Evolutionary conservation across 805 yeast genomes (phyloP).

Genomic region (Myxozyma melibiosi): DNA sequence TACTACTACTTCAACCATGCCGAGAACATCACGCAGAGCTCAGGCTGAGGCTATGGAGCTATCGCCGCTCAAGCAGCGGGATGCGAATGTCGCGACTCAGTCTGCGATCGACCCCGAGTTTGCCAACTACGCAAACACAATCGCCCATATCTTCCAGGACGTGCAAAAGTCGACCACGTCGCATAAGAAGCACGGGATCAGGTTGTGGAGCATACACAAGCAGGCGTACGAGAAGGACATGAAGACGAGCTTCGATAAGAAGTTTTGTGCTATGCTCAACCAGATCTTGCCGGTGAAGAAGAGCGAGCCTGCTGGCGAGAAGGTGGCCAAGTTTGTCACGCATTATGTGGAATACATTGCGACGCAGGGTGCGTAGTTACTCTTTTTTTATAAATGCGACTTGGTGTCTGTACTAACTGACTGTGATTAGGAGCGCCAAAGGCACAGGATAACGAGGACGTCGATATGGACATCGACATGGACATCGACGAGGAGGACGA

Average conservation of each 20-base stretch:
- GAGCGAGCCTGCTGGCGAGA: constrained; percentile 70
- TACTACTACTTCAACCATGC: neutral
- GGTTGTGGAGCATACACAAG: constrained; percentile 60
- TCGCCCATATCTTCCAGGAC: constrained; percentile 71
- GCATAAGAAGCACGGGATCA: constrained; percentile 71
- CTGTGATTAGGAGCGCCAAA: constrained; percentile 2
- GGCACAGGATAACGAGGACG: constrained; percentile 31
- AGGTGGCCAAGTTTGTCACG: constrained; percentile 68
- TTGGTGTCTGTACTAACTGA: neutral
- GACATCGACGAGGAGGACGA: constrained; percentile 42
- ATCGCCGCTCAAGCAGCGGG: neutral
- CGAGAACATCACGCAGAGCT: neutral
- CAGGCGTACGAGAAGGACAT: constrained; percentile 56
- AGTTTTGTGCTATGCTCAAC: constrained; percentile 63
- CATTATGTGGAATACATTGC: constrained; percentile 57
- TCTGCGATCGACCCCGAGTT: constrained; percentile 1
- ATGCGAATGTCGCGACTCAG: neutral
- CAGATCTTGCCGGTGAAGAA: constrained; percentile 68
- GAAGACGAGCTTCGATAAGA: constrained; percentile 60
- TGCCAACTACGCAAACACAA: constrained; percentile 5
- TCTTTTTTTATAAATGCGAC: neutral
- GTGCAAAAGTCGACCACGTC: constrained; percentile 75
- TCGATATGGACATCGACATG: constrained; percentile 28
- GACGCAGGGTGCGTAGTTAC: constrained; percentile 13
- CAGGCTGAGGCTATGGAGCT: neutral